Conservation (phyloP, 2,329 filamentous ascomycete genomes). For the Fusarium poae region DNA sequence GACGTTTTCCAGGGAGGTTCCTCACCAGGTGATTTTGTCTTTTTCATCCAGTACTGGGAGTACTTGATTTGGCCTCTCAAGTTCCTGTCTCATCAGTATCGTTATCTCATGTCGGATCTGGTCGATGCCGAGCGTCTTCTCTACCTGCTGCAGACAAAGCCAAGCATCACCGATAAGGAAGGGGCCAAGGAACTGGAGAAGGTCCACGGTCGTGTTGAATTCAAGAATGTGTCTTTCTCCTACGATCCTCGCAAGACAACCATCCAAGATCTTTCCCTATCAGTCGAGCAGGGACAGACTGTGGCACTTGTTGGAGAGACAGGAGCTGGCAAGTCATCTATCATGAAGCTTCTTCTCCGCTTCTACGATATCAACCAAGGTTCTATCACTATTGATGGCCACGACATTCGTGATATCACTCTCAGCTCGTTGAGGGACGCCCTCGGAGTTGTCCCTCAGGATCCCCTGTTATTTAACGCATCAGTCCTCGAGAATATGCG, state of each 20-base stretch:
- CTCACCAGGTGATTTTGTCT: conserved; percentile 63
- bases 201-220: conserved; percentile 63
- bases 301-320: conserved; percentile 73
- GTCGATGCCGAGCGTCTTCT: conserved; percentile 75
- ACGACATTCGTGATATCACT: conserved; percentile 70
- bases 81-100: conserved; percentile 50
- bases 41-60: conserved; percentile 74
- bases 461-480: conserved; percentile 73
- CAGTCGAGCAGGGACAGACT: conserved; percentile 65
- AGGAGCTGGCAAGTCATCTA: conserved; percentile 72
- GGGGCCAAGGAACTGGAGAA: conserved; percentile 60
- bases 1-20: conserved; percentile 40
- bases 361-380: conserved; percentile 71
- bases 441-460: conserved; percentile 75
- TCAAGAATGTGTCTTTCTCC: conserved; percentile 66
- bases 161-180: conserved; percentile 64
- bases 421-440: conserved; percentile 68
- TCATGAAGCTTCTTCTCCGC: conserved; percentile 70
- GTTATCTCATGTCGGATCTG: conserved; percentile 57
- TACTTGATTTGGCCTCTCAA: conserved; percentile 56
- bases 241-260: conserved; percentile 67
- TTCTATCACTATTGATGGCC: conserved; percentile 68
- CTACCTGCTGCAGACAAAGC: conserved; percentile 68
- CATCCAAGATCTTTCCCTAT: conserved; percentile 63
- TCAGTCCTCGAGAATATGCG: conserved; percentile 74